A percentile compares a stretch with the other conserved stretches of the same genome.
Evolutionary conservation across 306 rosid species (phyloP).

Genomic region (Acmispon strigosus): DNA sequence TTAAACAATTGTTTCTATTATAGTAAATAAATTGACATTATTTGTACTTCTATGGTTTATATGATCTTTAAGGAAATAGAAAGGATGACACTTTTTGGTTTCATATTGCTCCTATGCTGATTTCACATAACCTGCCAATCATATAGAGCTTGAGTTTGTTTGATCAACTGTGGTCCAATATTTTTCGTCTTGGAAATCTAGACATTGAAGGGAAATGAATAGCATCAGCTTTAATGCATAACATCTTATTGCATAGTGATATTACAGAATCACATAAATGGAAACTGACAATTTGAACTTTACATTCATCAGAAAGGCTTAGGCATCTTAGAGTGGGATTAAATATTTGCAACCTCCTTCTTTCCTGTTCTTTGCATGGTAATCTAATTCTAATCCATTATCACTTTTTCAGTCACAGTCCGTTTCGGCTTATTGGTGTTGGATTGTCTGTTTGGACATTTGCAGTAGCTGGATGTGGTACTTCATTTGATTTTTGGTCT

Average conservation of each 20-base stretch:
- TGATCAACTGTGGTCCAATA: not conserved
- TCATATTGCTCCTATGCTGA: not conserved
- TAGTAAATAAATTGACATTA: not conserved
- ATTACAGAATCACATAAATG: not conserved
- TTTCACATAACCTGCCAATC: not conserved
- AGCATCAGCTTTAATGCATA: not conserved
- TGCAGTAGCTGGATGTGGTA: constrained; percentile 77
- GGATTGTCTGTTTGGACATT: constrained; percentile 95
- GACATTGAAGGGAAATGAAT: not conserved
- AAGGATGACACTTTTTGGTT: not conserved
- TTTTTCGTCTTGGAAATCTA: not conserved
- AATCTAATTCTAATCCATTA: constrained; percentile 15
- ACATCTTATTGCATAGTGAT: constrained; percentile 4
- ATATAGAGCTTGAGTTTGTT: not conserved
- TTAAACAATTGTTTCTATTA: not conserved
- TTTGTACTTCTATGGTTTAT: not conserved
- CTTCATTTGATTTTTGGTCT: constrained; percentile 84
- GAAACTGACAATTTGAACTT: not conserved
- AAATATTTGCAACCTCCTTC: not conserved
- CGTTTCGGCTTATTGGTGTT: constrained; percentile 92
- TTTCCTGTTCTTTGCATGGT: not conserved
- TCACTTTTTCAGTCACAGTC: constrained; percentile 64
- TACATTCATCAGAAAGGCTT: not conserved
- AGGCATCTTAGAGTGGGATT: constrained; percentile 4
- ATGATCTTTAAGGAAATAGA: constrained; percentile 2